Evolutionary conservation across 352 stramenopile genomes (phyloP).

Genomic region (Phytophthora boehmeriae): DNA sequence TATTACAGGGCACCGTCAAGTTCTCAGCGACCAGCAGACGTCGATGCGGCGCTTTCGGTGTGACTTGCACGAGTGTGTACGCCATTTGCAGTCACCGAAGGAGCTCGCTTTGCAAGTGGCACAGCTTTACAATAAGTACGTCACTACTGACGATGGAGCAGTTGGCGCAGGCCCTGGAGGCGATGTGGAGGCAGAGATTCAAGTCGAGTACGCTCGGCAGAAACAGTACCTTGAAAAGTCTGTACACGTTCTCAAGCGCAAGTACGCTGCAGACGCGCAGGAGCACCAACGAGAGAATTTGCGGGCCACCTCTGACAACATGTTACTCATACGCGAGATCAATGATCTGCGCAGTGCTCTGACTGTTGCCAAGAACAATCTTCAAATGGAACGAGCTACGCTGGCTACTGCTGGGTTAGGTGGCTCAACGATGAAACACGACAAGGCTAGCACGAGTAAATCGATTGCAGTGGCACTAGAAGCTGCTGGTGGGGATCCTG

Average conservation of each 20-base stretch:
- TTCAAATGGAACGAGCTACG: conserved; percentile 79
- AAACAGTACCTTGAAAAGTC: conserved; percentile 93
- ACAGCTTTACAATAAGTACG: conserved; percentile 77
- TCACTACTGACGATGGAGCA: conserved; percentile 39
- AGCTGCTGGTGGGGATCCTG: conserved; percentile 46
- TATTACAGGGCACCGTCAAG: conserved; percentile 60
- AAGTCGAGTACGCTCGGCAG: conserved; percentile 91
- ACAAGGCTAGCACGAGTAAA: conserved; percentile 24
- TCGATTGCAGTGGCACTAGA: conserved; percentile 23
- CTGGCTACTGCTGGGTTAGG: conserved; percentile 29
- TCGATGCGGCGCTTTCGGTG: conserved; percentile 80
- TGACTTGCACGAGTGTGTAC: conserved; percentile 87
- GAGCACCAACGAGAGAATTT: conserved; percentile 71
- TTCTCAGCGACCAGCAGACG: conserved; percentile 64
- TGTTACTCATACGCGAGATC: conserved; percentile 93
- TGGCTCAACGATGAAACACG: conserved; percentile 26
- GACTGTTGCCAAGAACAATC: conserved; percentile 68
- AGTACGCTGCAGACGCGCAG: conserved; percentile 78
- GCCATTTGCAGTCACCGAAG: conserved; percentile 75
- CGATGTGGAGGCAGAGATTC: conserved; percentile 72
- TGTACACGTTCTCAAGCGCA: conserved; percentile 89
- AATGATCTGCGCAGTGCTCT: conserved; percentile 90
- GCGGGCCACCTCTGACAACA: conserved; percentile 81
- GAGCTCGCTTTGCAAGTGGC: conserved; percentile 81
- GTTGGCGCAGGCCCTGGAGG: conserved; percentile 26